phyloP scores from a whole-genome alignment of 768 basidiomycete genomes.

The Tubosaeta brunneosetosa region DNA sequence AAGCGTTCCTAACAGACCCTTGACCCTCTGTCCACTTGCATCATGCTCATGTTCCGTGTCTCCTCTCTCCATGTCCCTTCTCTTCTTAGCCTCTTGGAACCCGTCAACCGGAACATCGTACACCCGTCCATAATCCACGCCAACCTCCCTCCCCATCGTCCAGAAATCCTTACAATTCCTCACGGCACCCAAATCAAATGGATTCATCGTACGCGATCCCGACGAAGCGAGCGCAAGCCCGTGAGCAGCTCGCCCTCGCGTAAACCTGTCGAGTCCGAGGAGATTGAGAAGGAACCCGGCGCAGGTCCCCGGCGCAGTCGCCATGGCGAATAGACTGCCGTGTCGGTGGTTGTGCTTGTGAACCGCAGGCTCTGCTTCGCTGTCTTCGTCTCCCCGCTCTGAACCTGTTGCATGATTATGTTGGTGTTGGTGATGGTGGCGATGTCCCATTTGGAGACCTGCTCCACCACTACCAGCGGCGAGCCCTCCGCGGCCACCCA shows the following conservation, averaged over 20 bases:
- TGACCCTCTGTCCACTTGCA: conserved; percentile 34
- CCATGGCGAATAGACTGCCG: conserved; percentile 33
- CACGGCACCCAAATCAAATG: conserved; percentile 80
- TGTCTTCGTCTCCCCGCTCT: conserved; percentile 46
- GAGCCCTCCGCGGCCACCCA: conserved; percentile 85
- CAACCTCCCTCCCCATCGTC: conserved; percentile 77
- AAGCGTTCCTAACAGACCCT: conserved; percentile 34
- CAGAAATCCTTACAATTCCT: conserved; percentile 93
- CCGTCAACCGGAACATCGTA: conserved; percentile 90
- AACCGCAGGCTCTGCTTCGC: conserved; percentile 26
- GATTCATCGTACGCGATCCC: conserved; percentile 68
- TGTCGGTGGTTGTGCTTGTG: conserved; percentile 46
- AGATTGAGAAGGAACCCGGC: conserved; percentile 79
- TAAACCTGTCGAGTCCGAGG: conserved; percentile 92
- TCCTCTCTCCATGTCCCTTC: conserved; percentile 46
- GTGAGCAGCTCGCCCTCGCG: conserved; percentile 82
- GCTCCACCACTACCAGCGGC: conserved; percentile 52
- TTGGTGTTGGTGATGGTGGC: conserved; percentile 37
- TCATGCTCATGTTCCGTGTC: conserved; percentile 46
- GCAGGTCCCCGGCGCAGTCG: conserved; percentile 31
- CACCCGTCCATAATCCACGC: conserved; percentile 84
- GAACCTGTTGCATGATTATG: conserved; percentile 28
- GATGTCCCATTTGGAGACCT: conserved; percentile 73
- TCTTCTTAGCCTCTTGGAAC: conserved; percentile 67
- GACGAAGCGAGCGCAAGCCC: conserved; percentile 67